phyloP scores from a whole-genome alignment of 495 filamentous ascomycete genomes.

The Xanthoparmelia taractica region DNA sequence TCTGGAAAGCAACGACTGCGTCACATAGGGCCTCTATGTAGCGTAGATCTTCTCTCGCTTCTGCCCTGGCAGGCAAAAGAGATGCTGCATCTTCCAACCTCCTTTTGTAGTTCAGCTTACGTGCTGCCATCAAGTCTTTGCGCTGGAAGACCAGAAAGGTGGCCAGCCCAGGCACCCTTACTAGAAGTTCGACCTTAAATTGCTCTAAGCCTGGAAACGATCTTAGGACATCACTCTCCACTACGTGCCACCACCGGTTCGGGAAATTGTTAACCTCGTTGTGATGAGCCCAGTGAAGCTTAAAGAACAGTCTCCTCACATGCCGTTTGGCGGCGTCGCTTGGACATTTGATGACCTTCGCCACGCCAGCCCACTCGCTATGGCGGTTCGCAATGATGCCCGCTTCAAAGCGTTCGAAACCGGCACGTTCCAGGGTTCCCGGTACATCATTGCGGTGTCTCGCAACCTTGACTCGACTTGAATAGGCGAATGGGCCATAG shows the following conservation, averaged over 20 bases:
- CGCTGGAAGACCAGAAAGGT: neutral
- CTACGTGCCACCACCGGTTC: neutral
- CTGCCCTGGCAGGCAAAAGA: neutral
- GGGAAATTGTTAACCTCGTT: neutral
- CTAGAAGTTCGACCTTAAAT: neutral
- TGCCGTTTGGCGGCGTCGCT: neutral
- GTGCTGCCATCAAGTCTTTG: neutral
- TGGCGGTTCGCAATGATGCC: neutral
- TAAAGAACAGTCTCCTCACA: neutral
- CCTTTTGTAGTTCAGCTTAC: neutral
- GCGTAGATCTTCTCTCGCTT: neutral
- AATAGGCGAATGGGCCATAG: neutral
- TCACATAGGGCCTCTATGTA: neutral
- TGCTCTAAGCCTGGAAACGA: neutral
- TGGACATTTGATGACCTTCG: neutral
- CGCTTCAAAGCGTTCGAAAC: neutral
- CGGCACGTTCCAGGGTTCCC: neutral
- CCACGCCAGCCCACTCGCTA: neutral
- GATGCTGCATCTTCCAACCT: neutral
- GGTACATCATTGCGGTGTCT: neutral
- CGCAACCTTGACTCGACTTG: neutral
- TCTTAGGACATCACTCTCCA: neutral
- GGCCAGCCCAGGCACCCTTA: neutral
- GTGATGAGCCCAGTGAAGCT: neutral
- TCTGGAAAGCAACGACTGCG: neutral